Evolutionary conservation across 495 filamentous ascomycete species (phyloP).

Genomic region (Penicillium daleae): DNA sequence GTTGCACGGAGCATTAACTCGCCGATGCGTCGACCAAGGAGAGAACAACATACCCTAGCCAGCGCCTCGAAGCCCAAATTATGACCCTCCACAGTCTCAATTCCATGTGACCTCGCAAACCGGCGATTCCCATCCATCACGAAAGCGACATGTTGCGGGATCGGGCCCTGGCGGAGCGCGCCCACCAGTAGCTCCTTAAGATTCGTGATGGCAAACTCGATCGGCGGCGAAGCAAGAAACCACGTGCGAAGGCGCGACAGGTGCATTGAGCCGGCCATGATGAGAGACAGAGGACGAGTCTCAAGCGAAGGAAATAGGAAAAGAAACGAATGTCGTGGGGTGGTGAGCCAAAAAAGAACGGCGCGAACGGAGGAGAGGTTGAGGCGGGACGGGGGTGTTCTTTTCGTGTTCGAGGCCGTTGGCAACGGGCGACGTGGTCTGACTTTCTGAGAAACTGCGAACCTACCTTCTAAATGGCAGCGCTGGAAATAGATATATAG

Average conservation of each 20-base stretch:
- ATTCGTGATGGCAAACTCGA: conserved; percentile 75
- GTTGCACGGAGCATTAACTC: conserved; percentile 13
- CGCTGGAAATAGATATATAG: neutral
- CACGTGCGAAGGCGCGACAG: conserved; percentile 79
- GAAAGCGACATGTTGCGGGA: conserved; percentile 94
- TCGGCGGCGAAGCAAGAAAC: conserved; percentile 85
- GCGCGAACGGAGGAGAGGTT: conserved; percentile 12
- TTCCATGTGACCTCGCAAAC: conserved; percentile 84
- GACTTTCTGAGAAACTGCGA: neutral
- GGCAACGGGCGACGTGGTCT: conserved; percentile 29
- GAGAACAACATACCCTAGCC: conserved; percentile 61
- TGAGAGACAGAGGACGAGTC: conserved; percentile 13
- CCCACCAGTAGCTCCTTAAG: conserved; percentile 83
- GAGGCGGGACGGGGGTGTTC: conserved; percentile 6
- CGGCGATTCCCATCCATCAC: conserved; percentile 98
- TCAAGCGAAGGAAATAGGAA: conserved; percentile 8
- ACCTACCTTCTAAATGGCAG: neutral
- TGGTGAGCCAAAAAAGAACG: conserved; percentile 11
- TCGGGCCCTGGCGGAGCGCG: conserved; percentile 83
- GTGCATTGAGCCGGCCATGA: conserved; percentile 61
- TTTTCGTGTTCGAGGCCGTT: neutral
- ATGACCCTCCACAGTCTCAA: conserved; percentile 98
- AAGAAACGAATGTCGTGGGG: neutral
- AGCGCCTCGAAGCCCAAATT: conserved; percentile 94
- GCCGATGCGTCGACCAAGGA: neutral